These are phyloP conservation scores for Lathyrus aphaca DNA, from an alignment of 306 rosid species.

Conservation along the genomic window DNA sequence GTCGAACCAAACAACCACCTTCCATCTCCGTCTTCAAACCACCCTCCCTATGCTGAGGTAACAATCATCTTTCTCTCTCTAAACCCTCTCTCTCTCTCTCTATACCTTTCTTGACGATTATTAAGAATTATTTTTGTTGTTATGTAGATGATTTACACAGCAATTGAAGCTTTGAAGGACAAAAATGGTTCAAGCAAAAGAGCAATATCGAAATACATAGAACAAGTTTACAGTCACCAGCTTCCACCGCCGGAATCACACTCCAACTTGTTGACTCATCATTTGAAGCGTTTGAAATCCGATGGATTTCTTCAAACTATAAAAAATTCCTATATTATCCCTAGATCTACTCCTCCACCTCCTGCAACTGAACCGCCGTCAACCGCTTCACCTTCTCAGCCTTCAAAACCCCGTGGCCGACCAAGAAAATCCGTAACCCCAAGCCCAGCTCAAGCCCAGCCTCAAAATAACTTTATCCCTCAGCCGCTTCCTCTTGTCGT, in stretches of 20 bases:
- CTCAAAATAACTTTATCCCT: neutral
- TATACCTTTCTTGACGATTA: neutral
- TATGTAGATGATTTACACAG: constrained; percentile 71
- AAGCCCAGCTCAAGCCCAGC: neutral
- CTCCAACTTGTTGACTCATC: constrained; percentile 62
- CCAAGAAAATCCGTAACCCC: constrained; percentile 63
- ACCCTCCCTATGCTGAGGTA: constrained; percentile 81
- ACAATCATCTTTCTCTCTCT: neutral
- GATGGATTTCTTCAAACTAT: constrained; percentile 62
- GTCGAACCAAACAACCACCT: constrained; percentile 40
- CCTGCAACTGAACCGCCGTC: too few species aligned
- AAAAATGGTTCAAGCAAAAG: constrained; percentile 75
- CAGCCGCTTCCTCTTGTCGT: neutral
- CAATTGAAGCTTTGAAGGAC: constrained; percentile 76
- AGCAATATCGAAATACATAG: constrained; percentile 79
- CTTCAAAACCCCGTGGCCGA: constrained; percentile 54
- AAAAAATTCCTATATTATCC: constrained; percentile 75
- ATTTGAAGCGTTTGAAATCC: constrained; percentile 68
- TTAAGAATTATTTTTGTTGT: neutral
- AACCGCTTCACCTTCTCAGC: neutral
- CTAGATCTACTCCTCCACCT: constrained; percentile 52
- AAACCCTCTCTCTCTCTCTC: neutral
- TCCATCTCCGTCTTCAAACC: constrained; percentile 9
- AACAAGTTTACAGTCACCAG: constrained; percentile 56
- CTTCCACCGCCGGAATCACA: constrained; percentile 56